These are phyloP conservation scores for Lentinus brumalis DNA, from an alignment of 768 basidiomycete species.

Conservation along the genomic window DNA sequence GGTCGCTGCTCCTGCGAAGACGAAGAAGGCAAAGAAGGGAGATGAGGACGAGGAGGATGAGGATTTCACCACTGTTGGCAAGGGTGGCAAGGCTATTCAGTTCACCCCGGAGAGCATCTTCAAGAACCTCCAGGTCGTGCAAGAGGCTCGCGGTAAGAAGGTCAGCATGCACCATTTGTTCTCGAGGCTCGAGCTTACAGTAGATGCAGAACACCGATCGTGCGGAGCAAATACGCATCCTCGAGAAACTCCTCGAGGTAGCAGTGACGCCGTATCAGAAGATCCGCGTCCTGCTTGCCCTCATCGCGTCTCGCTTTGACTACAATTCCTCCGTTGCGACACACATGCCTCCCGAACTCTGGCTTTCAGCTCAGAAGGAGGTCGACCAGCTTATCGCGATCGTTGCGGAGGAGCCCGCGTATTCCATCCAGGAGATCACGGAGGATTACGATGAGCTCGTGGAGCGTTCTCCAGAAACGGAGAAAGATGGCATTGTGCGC, in stretches of 20 bases:
- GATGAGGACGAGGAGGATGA: slow-evolving; percentile 53
- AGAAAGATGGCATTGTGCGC: slow-evolving; percentile 73
- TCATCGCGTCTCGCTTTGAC: slow-evolving; percentile 95
- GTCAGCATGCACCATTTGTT: slow-evolving; percentile 41
- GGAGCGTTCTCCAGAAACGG: slow-evolving; percentile 77
- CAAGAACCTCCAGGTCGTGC: slow-evolving; percentile 87
- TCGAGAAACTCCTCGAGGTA: slow-evolving; percentile 85
- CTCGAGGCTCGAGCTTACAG: neutral
- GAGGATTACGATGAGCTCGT: slow-evolving; percentile 90
- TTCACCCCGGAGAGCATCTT: slow-evolving; percentile 86
- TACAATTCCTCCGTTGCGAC: slow-evolving; percentile 87
- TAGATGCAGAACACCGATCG: slow-evolving; percentile 89
- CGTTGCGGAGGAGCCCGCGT: slow-evolving; percentile 68
- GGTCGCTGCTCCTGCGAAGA: slow-evolving; percentile 36
- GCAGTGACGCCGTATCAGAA: slow-evolving; percentile 88
- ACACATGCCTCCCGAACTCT: slow-evolving; percentile 91
- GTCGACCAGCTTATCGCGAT: slow-evolving; percentile 86
- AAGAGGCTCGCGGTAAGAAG: slow-evolving; percentile 96
- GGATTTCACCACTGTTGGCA: slow-evolving; percentile 89
- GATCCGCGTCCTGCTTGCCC: slow-evolving; percentile 90
- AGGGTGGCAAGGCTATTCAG: slow-evolving; percentile 81
- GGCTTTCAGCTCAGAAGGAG: slow-evolving; percentile 85
- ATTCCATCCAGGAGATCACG: slow-evolving; percentile 83
- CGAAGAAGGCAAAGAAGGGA: slow-evolving; percentile 40
- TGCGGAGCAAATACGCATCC: slow-evolving; percentile 87